Conservation (phyloP, 176 grass and related monocot species). For the Typha latifolia region DNA sequence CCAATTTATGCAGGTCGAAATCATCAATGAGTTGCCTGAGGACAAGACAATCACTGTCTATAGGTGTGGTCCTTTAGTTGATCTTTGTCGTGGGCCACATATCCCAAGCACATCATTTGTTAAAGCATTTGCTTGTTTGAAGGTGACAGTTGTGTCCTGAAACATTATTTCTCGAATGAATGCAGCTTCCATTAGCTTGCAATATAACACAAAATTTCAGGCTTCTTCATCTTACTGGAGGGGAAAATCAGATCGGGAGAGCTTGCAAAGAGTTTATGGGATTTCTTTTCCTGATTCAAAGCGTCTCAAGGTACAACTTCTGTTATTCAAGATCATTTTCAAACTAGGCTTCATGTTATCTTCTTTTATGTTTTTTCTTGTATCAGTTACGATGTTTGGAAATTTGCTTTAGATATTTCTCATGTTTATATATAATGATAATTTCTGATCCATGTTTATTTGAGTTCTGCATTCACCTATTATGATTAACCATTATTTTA, state of each 20-base stretch:
- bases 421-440: no score
- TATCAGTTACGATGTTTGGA: no score
- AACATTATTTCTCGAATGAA: slow-evolving; percentile 3
- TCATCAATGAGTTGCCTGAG: slow-evolving; percentile 85
- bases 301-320: slow-evolving; percentile 70
- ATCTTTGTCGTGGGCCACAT: slow-evolving; percentile 96
- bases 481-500: no score
- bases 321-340: background rate
- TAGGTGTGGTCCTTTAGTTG: slow-evolving; percentile 88
- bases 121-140: slow-evolving; percentile 92
- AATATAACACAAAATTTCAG: slow-evolving; percentile 35
- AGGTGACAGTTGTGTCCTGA: slow-evolving; percentile 48
- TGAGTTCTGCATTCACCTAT: no score
- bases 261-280: slow-evolving; percentile 95
- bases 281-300: slow-evolving; percentile 96
- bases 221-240: slow-evolving; percentile 97
- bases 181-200: slow-evolving; percentile 6
- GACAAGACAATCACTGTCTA: slow-evolving; percentile 99
- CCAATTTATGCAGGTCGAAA: slow-evolving; percentile 62
- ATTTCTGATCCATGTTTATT: no score
- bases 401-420: no score
- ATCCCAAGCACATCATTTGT: slow-evolving; percentile 95
- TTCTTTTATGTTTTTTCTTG: no score
- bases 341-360: background rate
- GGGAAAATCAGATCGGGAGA: slow-evolving; percentile 89